Conservation (phyloP, 768 basidiomycete species). For the Boletus vermiculosoides region DNA sequence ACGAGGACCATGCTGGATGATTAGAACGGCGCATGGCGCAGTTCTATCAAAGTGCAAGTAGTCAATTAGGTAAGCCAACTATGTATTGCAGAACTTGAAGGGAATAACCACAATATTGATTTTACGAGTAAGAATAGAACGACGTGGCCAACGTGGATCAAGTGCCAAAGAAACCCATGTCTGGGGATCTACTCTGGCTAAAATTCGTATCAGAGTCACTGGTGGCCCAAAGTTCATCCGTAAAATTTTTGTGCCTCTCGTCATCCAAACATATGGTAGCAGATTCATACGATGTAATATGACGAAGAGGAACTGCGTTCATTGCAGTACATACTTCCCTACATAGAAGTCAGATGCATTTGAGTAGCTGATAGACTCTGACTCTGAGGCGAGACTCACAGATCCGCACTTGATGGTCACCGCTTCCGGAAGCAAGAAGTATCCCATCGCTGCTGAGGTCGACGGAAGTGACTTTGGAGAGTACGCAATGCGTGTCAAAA, state of each 20-base stretch:
- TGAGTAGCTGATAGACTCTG: constrained; percentile 17
- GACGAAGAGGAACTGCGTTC: constrained; percentile 4
- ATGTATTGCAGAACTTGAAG: not conserved
- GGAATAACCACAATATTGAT: not conserved
- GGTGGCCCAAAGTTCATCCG: not conserved
- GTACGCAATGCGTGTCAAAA: constrained; percentile 11
- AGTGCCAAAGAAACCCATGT: not conserved
- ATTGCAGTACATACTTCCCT: constrained; percentile 31
- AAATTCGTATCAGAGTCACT: constrained; percentile 5
- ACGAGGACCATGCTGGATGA: constrained; percentile 65
- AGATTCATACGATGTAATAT: not conserved
- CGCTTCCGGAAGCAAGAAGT: constrained; percentile 37
- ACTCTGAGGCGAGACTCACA: constrained; percentile 26
- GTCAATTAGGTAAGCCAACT: constrained; percentile 27
- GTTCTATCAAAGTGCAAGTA: not conserved
- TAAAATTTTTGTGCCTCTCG: constrained; percentile 6
- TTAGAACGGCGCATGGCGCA: not conserved
- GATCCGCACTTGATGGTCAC: constrained; percentile 37
- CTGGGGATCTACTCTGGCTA: not conserved
- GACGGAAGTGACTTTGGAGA: constrained; percentile 35
- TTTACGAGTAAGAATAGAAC: not conserved
- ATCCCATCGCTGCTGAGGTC: constrained; percentile 35
- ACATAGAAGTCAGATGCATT: constrained; percentile 7
- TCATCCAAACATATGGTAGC: constrained; percentile 5
- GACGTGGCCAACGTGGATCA: not conserved